Conservation (phyloP, 2,329 filamentous ascomycete species). For the Botrytis squamosa region DNA sequence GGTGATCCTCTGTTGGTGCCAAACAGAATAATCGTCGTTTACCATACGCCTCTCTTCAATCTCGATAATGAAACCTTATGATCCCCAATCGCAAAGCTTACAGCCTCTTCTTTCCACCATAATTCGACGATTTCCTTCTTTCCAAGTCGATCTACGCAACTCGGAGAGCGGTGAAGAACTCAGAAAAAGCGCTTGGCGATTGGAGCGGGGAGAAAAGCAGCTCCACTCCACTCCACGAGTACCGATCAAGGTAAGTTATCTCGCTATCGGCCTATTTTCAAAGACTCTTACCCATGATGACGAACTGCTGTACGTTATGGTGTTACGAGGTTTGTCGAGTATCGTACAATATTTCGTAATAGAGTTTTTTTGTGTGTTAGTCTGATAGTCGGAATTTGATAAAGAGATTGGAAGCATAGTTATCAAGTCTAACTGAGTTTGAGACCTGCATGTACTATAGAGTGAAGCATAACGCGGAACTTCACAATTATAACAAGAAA, state of each 20-base stretch:
- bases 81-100: not conserved
- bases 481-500: not conserved
- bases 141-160: constrained; percentile 10
- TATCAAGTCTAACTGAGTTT: not conserved
- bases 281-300: not conserved
- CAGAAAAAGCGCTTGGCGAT: constrained; percentile 7
- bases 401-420: not conserved
- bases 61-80: not conserved
- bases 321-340: not conserved
- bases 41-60: not conserved
- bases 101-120: not conserved
- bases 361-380: not conserved
- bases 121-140: not conserved
- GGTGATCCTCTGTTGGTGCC: not conserved
- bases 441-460: not conserved
- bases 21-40: not conserved
- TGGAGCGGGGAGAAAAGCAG: constrained; percentile 8
- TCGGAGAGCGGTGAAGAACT: constrained; percentile 11
- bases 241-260: not conserved
- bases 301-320: constrained; percentile 5
- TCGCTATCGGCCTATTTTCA: constrained; percentile 4
- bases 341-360: not conserved
- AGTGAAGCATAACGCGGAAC: constrained; percentile 5
- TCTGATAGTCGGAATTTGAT: not conserved
- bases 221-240: constrained; percentile 11